These are phyloP conservation scores for Desmodesmus armatus DNA, from an alignment of 139 green algal genomes.

Conservation along the genomic window DNA sequence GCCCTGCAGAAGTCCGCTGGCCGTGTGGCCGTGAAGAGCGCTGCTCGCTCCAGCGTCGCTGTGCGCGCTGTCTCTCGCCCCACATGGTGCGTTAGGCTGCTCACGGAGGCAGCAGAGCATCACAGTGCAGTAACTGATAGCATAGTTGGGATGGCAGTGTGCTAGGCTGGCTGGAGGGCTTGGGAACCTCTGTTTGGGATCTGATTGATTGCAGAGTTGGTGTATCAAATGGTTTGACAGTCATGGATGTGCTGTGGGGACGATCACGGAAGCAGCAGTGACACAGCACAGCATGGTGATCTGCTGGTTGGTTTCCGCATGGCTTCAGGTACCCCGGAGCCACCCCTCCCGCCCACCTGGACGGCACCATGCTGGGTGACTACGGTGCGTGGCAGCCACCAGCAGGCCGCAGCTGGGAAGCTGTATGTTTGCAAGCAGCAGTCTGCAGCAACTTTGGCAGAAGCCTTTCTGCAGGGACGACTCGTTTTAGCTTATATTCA, in stretches of 20 bases:
- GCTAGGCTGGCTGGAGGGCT: no score
- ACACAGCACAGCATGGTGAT: not conserved
- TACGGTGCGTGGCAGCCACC: slow-evolving; percentile 47
- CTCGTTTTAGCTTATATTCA: no score
- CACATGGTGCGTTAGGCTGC: slow-evolving; percentile 35
- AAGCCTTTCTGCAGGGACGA: no score
- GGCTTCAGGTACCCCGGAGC: slow-evolving; percentile 67
- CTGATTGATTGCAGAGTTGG: no score
- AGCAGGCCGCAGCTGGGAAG: not conserved
- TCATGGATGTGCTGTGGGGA: not conserved
- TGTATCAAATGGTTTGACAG: not conserved
- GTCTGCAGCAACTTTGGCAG: no score
- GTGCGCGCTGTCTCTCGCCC: slow-evolving; percentile 20
- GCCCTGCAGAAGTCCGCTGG: no score
- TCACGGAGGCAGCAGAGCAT: no score
- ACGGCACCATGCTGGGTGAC: slow-evolving; percentile 67
- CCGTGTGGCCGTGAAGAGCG: not conserved
- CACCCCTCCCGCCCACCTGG: slow-evolving; percentile 67
- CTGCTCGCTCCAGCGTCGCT: not conserved
- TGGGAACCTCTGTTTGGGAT: no score
- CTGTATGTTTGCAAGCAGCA: no score
- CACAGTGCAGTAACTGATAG: no score
- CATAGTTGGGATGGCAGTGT: no score
- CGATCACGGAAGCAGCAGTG: not conserved
- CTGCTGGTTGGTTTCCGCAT: not conserved